phyloP scores from a whole-genome alignment of 495 filamentous ascomycete genomes.

The Sabuloglossum arenarium region DNA sequence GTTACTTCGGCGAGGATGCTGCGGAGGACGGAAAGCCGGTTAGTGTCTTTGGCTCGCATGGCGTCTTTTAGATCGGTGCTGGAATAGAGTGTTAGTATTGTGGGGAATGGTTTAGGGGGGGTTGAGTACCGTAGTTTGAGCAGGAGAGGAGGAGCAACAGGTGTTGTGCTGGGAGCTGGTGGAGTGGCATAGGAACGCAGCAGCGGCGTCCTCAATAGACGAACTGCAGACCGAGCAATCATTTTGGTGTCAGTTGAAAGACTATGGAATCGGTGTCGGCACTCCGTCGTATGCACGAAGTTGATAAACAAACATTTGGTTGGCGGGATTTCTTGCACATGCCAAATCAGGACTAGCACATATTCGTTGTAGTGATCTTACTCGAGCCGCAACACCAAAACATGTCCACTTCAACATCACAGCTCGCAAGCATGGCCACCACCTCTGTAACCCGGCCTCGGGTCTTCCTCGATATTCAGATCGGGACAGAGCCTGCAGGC shows the following conservation, averaged over 20 bases:
- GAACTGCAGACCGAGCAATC: neutral
- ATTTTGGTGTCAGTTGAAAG: neutral
- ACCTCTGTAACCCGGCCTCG: slow-evolving; percentile 15
- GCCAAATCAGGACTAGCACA: neutral
- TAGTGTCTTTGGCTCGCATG: slow-evolving; percentile 6
- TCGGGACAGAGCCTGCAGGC: slow-evolving; percentile 19
- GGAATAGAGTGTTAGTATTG: neutral
- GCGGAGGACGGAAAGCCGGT: slow-evolving; percentile 25
- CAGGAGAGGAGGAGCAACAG: neutral
- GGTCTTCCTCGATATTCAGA: slow-evolving; percentile 20
- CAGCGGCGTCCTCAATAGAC: neutral
- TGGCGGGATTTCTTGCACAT: neutral
- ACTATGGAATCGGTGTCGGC: neutral
- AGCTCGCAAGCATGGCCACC: neutral
- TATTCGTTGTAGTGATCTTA: neutral
- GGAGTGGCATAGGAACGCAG: neutral
- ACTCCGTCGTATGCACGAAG: too few relatives aligned
- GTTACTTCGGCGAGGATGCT: slow-evolving; percentile 39
- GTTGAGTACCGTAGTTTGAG: neutral
- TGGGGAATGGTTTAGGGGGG: neutral
- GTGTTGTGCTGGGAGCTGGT: neutral
- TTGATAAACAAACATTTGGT: neutral
- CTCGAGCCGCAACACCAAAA: neutral
- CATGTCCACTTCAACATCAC: neutral
- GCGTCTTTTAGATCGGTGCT: slow-evolving; percentile 5